Evolutionary conservation across 2,329 filamentous ascomycete species (phyloP).

Genomic region (Emergomyces pasteurianus): DNA sequence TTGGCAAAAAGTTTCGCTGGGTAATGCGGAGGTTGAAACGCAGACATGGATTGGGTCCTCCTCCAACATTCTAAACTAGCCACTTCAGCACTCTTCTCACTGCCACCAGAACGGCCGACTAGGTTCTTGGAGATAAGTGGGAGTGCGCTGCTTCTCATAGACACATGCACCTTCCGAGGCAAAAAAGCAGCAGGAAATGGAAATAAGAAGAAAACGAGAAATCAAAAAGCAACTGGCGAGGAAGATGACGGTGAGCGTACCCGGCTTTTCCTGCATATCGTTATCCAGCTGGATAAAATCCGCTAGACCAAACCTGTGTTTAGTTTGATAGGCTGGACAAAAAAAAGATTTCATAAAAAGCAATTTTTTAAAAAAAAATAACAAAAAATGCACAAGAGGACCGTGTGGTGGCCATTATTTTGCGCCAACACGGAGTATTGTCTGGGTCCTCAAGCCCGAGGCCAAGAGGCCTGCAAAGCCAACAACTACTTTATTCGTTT

Average conservation of each 20-base stretch:
- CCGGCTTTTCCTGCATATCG: neutral
- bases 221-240: too few species aligned
- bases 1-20: neutral
- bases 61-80: neutral
- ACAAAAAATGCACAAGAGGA: too few species aligned
- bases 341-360: neutral
- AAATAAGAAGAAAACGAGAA: neutral
- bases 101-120: too few species aligned
- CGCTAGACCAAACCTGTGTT: neutral
- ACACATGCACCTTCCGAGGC: neutral
- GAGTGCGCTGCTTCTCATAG: neutral
- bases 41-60: neutral
- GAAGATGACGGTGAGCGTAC: neutral
- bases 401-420: too few species aligned
- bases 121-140: too few species aligned
- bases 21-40: conserved; percentile 1
- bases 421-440: too few species aligned
- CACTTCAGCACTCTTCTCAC: too few species aligned
- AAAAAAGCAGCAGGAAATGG: neutral
- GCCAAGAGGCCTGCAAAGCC: neutral
- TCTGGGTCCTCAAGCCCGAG: neutral
- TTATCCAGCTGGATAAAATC: neutral
- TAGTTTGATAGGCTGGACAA: neutral
- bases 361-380: neutral
- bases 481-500: neutral